phyloP scores from a whole-genome alignment of 1,284 basidiomycete species.

The Termitomyces sp. region DNA sequence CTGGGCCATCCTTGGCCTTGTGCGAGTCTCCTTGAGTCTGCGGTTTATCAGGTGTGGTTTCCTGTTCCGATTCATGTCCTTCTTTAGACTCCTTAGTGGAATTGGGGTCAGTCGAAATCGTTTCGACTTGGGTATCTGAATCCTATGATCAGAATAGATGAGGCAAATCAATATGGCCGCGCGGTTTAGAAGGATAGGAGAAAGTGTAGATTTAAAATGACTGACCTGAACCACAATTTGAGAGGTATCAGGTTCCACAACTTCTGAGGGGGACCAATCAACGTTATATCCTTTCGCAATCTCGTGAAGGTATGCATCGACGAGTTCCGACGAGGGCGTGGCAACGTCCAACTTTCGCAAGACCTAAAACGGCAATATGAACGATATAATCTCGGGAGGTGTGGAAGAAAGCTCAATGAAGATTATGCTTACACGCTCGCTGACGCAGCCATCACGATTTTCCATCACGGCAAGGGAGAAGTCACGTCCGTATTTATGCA shows the following conservation, averaged over 20 bases:
- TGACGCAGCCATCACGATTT: constrained; percentile 76
- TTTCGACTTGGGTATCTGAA: constrained; percentile 9
- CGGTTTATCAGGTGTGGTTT: constrained; percentile 43
- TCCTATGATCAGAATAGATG: constrained; percentile 9
- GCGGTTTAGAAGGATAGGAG: not conserved
- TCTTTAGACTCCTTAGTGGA: constrained; percentile 17
- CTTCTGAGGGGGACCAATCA: constrained; percentile 47
- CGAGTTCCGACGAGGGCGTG: constrained; percentile 70
- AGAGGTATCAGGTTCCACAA: constrained; percentile 22
- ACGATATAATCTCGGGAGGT: constrained; percentile 3
- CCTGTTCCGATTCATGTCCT: constrained; percentile 23
- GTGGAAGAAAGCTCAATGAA: constrained; percentile 15
- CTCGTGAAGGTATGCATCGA: constrained; percentile 83
- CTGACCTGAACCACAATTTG: constrained; percentile 24
- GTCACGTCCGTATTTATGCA: constrained; percentile 90
- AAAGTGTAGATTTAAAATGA: not conserved
- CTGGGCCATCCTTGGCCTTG: constrained; percentile 9
- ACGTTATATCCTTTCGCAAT: constrained; percentile 86
- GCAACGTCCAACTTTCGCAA: constrained; percentile 65
- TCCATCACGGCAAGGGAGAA: constrained; percentile 79
- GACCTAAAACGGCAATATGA: constrained; percentile 40
- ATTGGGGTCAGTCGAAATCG: not conserved
- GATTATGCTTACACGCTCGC: constrained; percentile 56
- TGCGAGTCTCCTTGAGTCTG: constrained; percentile 37
- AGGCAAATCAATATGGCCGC: not conserved